A percentile compares a stretch with the other conserved stretches of the same genome.
Conservation (phyloP, 2,329 filamentous ascomycete species). For the Alternaria hordeiaustralica region DNA sequence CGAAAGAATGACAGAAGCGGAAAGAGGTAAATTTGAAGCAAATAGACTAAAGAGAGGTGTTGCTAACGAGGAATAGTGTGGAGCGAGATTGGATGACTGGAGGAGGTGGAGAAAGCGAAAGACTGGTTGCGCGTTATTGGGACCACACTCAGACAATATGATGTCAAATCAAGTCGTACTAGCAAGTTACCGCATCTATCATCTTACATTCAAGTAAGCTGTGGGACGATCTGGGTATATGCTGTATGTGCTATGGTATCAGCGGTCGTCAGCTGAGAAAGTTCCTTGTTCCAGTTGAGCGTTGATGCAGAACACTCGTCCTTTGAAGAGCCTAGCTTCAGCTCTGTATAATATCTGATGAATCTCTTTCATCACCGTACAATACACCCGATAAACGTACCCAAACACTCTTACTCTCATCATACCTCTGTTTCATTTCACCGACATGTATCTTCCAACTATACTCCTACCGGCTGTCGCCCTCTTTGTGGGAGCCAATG, state of each 20-base stretch:
- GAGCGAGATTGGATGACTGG: too few relatives aligned
- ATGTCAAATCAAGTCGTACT: neutral
- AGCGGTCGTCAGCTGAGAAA: neutral
- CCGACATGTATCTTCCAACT: neutral
- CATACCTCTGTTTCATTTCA: neutral
- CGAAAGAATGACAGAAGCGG: neutral
- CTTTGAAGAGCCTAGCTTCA: neutral
- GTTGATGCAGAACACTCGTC: neutral
- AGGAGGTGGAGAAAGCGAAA: too few relatives aligned
- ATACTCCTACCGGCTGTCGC: rapidly evolving
- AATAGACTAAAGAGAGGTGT: neutral
- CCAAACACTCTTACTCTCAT: neutral
- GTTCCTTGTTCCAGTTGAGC: neutral
- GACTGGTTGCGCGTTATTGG: too few relatives aligned
- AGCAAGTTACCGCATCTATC: neutral
- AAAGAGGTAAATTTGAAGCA: neutral
- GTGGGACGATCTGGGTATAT: rapidly evolving
- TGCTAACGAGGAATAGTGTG: neutral
- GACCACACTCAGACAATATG: rapidly evolving
- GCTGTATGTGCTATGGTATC: neutral
- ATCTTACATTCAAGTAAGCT: too few relatives aligned
- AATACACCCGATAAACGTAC: too few relatives aligned
- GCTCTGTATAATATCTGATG: neutral
- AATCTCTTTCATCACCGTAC: rapidly evolving
- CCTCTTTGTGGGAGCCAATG: neutral